Conservation (phyloP, 2,329 filamentous ascomycete genomes). For the Fusarium miscanthi region DNA sequence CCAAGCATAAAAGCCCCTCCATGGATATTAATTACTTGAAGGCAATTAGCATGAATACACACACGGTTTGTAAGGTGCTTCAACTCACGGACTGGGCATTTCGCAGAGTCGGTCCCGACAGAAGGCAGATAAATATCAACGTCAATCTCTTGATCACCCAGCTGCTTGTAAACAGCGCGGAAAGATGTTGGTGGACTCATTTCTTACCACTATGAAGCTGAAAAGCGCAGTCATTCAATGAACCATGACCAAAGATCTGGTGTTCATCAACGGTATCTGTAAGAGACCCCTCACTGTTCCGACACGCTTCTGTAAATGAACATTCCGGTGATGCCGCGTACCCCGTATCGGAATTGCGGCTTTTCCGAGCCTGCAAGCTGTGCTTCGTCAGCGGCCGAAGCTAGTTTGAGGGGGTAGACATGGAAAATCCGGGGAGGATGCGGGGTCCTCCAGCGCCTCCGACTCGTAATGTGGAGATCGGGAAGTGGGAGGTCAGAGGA, state of each 20-base stretch:
- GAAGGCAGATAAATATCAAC: background rate
- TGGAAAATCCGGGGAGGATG: background rate
- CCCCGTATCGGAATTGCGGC: background rate
- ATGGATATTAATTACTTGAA: conserved; percentile 4
- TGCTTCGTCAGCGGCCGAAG: background rate
- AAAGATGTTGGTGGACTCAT: background rate
- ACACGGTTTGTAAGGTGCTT: rapidly evolving
- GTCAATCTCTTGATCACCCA: background rate
- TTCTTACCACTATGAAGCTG: rapidly evolving
- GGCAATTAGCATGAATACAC: rapidly evolving
- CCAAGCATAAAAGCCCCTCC: conserved; percentile 18
- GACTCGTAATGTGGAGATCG: background rate
- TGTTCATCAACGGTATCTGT: background rate
- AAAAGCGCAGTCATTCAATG: rapidly evolving
- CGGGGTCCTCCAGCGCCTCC: background rate
- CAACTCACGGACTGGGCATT: background rate
- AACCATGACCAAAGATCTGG: background rate
- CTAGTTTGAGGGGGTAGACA: background rate
- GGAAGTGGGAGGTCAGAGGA: background rate
- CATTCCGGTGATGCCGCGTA: background rate
- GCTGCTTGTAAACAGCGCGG: background rate
- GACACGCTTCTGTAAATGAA: background rate
- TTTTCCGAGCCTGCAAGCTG: background rate
- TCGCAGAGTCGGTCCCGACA: rapidly evolving
- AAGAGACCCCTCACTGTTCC: background rate